These are phyloP conservation scores for Suaeda aralocaspica DNA, from an alignment of 148 eudicot species.

Conservation along the genomic window DNA sequence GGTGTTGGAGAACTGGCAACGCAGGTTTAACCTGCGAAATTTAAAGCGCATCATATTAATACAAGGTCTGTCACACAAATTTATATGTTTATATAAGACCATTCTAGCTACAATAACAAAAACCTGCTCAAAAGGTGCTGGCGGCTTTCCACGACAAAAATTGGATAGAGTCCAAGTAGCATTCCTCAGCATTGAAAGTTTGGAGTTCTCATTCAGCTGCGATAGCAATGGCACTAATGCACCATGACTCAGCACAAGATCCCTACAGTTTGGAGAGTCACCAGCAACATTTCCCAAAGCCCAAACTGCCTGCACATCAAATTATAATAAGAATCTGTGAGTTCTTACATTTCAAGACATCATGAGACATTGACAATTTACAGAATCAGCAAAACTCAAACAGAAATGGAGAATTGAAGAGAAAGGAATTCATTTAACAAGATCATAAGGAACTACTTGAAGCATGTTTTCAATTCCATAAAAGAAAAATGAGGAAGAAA, in stretches of 20 bases:
- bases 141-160: constrained; percentile 93
- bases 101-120: background rate
- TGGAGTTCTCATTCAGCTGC: constrained; percentile 77
- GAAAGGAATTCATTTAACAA: background rate
- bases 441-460: background rate
- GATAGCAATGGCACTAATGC: constrained; percentile 85
- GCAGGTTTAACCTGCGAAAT: constrained; percentile 70
- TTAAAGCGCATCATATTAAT: constrained; percentile 1
- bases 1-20: constrained; percentile 69
- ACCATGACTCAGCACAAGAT: constrained; percentile 76
- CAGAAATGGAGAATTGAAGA: background rate
- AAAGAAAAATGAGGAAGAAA: background rate
- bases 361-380: background rate
- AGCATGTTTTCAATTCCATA: background rate
- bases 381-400: background rate
- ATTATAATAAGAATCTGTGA: background rate
- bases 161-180: constrained; percentile 95
- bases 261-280: constrained; percentile 88
- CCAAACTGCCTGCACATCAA: constrained; percentile 75
- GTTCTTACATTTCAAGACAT: background rate
- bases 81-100: background rate
- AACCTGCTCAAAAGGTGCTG: constrained; percentile 87
- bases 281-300: constrained; percentile 95
- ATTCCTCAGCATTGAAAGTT: constrained; percentile 89
- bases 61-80: background rate